Evolutionary conservation across 805 yeast genomes (phyloP), one percentile per base, ranked within the genome.

Genomic region (Yarrowia sp.): DNA sequence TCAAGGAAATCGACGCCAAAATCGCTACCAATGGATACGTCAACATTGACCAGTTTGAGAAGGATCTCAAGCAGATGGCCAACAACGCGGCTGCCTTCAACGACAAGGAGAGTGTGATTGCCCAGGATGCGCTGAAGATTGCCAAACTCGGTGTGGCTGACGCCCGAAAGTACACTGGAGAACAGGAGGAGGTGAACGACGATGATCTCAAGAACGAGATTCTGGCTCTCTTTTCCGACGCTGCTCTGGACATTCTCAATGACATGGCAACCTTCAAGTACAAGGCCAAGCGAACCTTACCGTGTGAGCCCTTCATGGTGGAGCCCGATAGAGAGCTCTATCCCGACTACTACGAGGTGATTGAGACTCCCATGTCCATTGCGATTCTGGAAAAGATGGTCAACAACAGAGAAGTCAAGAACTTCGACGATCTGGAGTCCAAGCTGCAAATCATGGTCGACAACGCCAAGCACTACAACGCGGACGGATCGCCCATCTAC

Each of bases 381-480:
- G 83, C 82, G 64, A 81, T 85, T 39, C 84, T 94, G 12, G 79
- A 82, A 69, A 78, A 78, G 20, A 83, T 84, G 60, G 74, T 92
- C 50, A 84, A 84, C 17, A 77, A 76, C 17, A 85, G 86, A 30
- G 81, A 84, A 38, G 85, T 85, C 69, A 80, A 82, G 3, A 83
- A 84, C 46, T 82, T 91, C 68, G 84, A 83, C 43, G 85, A 82
- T 60, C 90, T 92, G 73, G 78, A 83, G 68, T 82, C 81, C 20
- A 89, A 87, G 64, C 80, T 89, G 8, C 78, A 80, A 36, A 79
- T 88, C 65, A 87, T 94, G 14, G 92, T 93, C 79, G 74, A 81
- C 53, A 95, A 95, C 77, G 97, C 98, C 1, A 86, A 86, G 74
- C 76, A 83, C 0, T 94, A 87, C 77, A 94, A 93, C 76, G 89